A percentile compares a stretch with the other conserved stretches of the same genome.
Conservation (phyloP, 306 rosid species). For the Vigna radiata region DNA sequence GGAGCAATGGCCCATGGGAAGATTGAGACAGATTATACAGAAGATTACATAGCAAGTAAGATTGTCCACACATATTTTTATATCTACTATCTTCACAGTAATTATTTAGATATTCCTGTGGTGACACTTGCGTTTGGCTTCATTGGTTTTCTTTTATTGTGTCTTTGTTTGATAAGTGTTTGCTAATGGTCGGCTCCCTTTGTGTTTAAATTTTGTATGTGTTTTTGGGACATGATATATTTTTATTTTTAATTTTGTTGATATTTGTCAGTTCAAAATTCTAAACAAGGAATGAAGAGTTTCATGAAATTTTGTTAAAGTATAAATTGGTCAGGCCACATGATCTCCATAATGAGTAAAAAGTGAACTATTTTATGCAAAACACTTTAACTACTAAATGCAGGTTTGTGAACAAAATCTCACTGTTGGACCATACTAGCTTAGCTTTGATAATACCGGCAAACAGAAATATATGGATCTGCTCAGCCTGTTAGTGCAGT, state of each 20-base stretch:
- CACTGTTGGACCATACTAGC: not conserved
- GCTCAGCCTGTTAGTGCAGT: not conserved
- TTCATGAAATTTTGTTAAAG: slow-evolving; percentile 11
- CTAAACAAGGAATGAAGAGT: not conserved
- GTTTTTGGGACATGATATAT: not conserved
- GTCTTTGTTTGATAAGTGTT: not conserved
- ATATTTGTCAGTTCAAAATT: not conserved
- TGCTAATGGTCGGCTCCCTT: not conserved
- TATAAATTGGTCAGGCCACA: not conserved
- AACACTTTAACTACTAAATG: not conserved
- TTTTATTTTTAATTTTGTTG: not conserved
- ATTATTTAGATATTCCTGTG: too few relatives aligned
- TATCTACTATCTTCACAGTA: slow-evolving; percentile 5
- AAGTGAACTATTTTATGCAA: not conserved
- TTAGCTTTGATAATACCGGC: not conserved
- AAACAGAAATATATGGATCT: not conserved
- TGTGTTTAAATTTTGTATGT: not conserved
- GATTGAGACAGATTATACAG: slow-evolving; percentile 75
- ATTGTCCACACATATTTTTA: not conserved
- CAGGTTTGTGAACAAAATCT: not conserved
- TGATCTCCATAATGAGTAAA: not conserved
- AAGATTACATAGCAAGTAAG: slow-evolving; percentile 80
- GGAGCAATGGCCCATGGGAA: slow-evolving; percentile 95
- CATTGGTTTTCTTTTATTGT: slow-evolving; percentile 8
- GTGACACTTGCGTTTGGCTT: not conserved